These are phyloP conservation scores for Beauveria sp. DNA, from an alignment of 2,329 filamentous ascomycete genomes.

Conservation along the genomic window DNA sequence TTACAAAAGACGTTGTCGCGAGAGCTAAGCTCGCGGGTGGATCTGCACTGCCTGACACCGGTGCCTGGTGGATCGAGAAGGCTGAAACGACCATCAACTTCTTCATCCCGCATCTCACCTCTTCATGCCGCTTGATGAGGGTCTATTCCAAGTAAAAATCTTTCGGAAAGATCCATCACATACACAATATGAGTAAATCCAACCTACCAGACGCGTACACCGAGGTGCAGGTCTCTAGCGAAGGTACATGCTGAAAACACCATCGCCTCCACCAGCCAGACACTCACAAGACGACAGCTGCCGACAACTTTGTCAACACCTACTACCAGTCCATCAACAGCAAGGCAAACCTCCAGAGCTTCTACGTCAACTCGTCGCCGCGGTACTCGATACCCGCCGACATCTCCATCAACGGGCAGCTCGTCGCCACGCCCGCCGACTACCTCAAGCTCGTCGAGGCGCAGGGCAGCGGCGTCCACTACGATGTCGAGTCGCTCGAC, in stretches of 20 bases:
- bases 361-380: constrained; percentile 58
- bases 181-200: constrained; percentile 20
- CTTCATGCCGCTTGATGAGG: not conserved
- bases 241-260: constrained; percentile 29
- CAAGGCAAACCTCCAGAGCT: constrained; percentile 53
- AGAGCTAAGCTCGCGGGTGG: not conserved
- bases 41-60: not conserved
- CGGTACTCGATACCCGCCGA: constrained; percentile 51
- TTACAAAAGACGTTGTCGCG: not conserved
- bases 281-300: constrained; percentile 40
- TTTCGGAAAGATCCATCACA: not conserved
- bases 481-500: constrained; percentile 70
- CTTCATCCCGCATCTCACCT: not conserved
- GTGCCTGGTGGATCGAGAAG: not conserved
- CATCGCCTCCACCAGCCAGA: not conserved
- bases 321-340: constrained; percentile 71
- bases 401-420: constrained; percentile 74
- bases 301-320: constrained; percentile 61
- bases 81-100: not conserved
- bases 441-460: constrained; percentile 62
- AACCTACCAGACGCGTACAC: constrained; percentile 32
- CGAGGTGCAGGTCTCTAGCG: constrained; percentile 37
- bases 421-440: constrained; percentile 52
- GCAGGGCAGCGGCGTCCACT: constrained; percentile 51
- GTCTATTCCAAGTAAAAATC: no score